Percentiles rank a stretch among this genome's conserved stretches.
Evolutionary conservation across 176 grass and related monocot genomes (phyloP).

Genomic region (Melocanna baccifera): DNA sequence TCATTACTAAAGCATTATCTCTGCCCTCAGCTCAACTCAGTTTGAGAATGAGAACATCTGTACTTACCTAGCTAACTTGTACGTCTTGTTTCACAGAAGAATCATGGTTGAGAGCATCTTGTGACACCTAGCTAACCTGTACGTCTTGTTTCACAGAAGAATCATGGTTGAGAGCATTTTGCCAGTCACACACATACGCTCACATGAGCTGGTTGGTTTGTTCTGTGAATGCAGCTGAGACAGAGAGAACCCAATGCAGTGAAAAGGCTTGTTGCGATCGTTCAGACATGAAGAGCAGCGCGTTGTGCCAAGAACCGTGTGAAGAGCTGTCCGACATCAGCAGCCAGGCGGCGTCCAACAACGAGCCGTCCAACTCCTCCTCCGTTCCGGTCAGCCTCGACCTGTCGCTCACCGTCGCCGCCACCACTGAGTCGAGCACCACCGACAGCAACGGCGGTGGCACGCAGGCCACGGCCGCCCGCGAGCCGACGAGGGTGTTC

Average conservation of each 20-base stretch:
- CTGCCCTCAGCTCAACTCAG: neutral
- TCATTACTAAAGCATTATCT: neutral
- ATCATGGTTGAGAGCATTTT: neutral
- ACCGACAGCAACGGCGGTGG: constrained; percentile 38
- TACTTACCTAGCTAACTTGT: neutral
- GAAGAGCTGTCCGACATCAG: constrained; percentile 59
- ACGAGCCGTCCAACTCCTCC: constrained; percentile 38
- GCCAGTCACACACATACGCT: neutral
- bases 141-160: neutral
- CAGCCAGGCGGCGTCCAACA: constrained; percentile 48
- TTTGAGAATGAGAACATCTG: neutral
- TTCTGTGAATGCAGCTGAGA: constrained; percentile 37
- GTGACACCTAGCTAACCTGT: neutral
- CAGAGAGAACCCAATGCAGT: neutral
- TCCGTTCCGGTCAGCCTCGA: constrained; percentile 33
- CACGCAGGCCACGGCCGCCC: neutral
- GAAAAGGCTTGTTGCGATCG: neutral
- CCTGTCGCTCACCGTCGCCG: constrained; percentile 43
- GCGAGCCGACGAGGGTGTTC: constrained; percentile 55
- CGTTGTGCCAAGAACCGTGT: constrained; percentile 33
- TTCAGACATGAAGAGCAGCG: constrained; percentile 34
- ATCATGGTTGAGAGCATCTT: neutral
- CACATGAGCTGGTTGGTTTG: constrained; percentile 2
- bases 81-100: neutral
- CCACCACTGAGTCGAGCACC: constrained; percentile 45